phyloP scores from a whole-genome alignment of 2,329 filamentous ascomycete species.

The Aspergillus neoniger region DNA sequence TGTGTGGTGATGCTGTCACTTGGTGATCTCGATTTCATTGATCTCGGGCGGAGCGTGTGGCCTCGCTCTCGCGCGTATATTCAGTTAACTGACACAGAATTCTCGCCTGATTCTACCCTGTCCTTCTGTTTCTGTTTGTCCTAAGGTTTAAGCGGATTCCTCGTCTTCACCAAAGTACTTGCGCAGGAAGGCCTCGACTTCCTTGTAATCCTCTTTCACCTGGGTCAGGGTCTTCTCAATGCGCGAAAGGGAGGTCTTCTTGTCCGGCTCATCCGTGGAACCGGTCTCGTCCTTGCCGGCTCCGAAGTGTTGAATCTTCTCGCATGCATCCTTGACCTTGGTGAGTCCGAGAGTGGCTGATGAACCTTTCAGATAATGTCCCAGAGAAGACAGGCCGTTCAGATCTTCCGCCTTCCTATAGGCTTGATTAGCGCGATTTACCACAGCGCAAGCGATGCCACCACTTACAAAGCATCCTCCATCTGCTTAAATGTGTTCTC shows the following conservation, averaged over 20 bases:
- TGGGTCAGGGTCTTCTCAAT: constrained; percentile 69
- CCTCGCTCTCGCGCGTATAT: constrained; percentile 19
- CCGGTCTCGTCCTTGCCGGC: constrained; percentile 79
- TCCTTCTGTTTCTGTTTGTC: constrained; percentile 11
- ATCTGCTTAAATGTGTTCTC: constrained; percentile 83
- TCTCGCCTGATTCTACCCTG: constrained; percentile 15
- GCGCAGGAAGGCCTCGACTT: constrained; percentile 69
- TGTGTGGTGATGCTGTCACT: background rate
- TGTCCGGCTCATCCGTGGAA: constrained; percentile 64
- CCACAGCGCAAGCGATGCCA: background rate
- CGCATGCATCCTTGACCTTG: constrained; percentile 89
- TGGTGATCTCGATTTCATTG: constrained; percentile 1
- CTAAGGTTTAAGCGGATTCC: background rate
- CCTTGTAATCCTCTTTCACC: constrained; percentile 75
- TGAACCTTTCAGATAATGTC: constrained; percentile 96
- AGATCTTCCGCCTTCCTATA: constrained; percentile 68
- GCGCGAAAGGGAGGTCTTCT: constrained; percentile 66
- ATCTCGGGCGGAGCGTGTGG: constrained; percentile 13
- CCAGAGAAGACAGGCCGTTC: constrained; percentile 73
- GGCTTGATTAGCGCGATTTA: constrained; percentile 2
- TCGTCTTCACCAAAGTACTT: constrained; percentile 64
- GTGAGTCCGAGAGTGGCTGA: constrained; percentile 89
- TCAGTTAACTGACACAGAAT: constrained; percentile 20
- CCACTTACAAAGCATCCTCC: constrained; percentile 75
- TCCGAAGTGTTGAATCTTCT: constrained; percentile 94